Percentiles rank a stretch among this genome's conserved stretches.
Evolutionary conservation across 2,329 filamentous ascomycete species (phyloP).

Genomic region (Fusarium lateritium): DNA sequence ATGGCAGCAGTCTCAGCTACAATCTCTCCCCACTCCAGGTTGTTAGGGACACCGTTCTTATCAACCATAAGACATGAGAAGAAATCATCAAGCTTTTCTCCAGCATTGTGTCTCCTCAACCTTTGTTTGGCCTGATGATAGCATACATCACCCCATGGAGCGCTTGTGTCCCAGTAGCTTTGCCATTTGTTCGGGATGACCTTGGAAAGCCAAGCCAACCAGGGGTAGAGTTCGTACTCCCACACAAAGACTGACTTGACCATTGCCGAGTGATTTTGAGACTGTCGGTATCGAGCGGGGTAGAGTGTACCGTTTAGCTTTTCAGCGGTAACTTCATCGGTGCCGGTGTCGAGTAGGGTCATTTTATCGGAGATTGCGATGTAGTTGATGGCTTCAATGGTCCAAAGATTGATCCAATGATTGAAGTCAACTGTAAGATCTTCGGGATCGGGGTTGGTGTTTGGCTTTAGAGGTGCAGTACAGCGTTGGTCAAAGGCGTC

Average conservation of each 20-base stretch:
- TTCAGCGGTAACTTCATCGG: conserved; percentile 60
- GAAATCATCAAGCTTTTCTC: conserved; percentile 73
- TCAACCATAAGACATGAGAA: conserved; percentile 69
- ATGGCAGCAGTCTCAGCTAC: conserved; percentile 69
- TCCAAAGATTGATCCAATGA: conserved; percentile 68
- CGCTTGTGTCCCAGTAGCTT: conserved; percentile 44
- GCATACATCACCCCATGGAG: conserved; percentile 57
- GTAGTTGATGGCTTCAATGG: conserved; percentile 69
- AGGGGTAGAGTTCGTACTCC: conserved; percentile 65
- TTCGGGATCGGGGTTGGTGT: conserved; percentile 46
- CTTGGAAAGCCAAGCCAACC: conserved; percentile 63
- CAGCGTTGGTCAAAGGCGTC: conserved; percentile 60
- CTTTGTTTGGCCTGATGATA: conserved; percentile 57
- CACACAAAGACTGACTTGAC: conserved; percentile 66
- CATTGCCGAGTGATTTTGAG: conserved; percentile 64
- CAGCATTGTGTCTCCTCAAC: conserved; percentile 46
- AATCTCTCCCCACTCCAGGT: conserved; percentile 70
- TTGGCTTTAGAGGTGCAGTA: conserved; percentile 54
- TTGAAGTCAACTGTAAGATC: conserved; percentile 66
- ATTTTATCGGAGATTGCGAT: conserved; percentile 68
- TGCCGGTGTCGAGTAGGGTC: conserved; percentile 65
- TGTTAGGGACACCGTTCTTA: conserved; percentile 54
- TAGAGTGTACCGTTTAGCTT: conserved; percentile 62
- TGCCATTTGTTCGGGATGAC: conserved; percentile 60
- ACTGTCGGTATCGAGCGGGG: conserved; percentile 62